Evolutionary conservation across 345 rosid species (phyloP).

Genomic region (Corchorus olitorius): DNA sequence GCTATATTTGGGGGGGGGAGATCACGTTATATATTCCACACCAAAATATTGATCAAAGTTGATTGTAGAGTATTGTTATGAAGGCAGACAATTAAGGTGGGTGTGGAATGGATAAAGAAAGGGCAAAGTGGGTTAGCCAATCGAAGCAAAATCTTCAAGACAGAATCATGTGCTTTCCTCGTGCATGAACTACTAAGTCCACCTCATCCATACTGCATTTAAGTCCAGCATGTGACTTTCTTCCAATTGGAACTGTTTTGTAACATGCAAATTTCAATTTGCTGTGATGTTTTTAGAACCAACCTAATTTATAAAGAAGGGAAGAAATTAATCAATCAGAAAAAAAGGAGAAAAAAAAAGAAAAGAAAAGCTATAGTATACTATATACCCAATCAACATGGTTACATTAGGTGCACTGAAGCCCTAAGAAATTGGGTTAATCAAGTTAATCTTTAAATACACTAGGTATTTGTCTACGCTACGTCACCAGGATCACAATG

Average conservation of each 20-base stretch:
- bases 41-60: background rate
- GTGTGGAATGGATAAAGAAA: background rate
- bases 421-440: no score
- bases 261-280: background rate
- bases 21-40: background rate
- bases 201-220: conserved; percentile 28
- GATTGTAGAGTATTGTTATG: background rate
- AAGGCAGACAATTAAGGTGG: conserved; percentile 1
- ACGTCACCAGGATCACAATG: no score
- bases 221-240: conserved; percentile 32
- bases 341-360: no score
- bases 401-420: no score
- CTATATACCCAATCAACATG: no score
- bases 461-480: no score
- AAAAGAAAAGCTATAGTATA: no score
- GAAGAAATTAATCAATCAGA: background rate
- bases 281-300: background rate
- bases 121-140: background rate
- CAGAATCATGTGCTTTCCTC: conserved; percentile 36
- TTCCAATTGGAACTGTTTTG: conserved; percentile 8
- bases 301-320: background rate
- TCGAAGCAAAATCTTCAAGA: conserved; percentile 5
- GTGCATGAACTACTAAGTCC: conserved; percentile 14
- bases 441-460: no score
- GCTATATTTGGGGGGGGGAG: background rate